Base-by-base conservation (phyloP, 169 alveolate species). In the Cryptosporidium ubiquitum region DNA sequence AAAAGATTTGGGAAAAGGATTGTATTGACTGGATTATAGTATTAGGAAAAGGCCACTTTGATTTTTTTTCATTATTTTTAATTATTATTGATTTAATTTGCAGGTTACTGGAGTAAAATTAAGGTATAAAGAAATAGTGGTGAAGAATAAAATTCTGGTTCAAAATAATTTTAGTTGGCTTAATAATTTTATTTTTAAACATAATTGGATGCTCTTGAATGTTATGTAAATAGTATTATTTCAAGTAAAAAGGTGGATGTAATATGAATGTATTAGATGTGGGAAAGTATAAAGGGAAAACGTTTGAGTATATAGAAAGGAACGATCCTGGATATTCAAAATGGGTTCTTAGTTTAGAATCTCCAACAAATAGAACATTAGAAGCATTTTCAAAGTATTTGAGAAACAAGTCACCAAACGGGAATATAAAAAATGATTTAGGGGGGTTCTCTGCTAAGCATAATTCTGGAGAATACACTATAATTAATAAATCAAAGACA, bases 271-370 rank as follows among this genome's bases (percentile, higher is more conserved):
- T 79, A 64, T 47, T 79, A 23, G 89, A 79, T 79, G 75, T 79
- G n/a, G 89, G 89, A 18, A 79, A 79, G 44, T 64, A 79, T 33
- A 79, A 79, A 31, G 89, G 89, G 2, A 79, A 44, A 29, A 58
- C 68, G 1, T 79, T 79, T 60, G 79, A 79, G 37, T 64, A 79
- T 79, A 66, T 79, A 42, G 89, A 60, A 49, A 79, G 18, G 61
- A 64, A 61, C 39, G 89, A 79, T 40, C 89, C 89, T n/a, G 89
- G 89, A 35, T 79, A 79, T 40, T 42, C 89, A 79, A 79, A 42
- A 12, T 79, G 89, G 89, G 89, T 79, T 29, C 42, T 79, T 26
- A 40, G 79, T 79, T 61, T 79, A 29, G 89, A 79, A 12, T 40
- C 73, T 10, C 89, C 89, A 12, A 79, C 73, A 40, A 79, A 79